Evolutionary conservation across 257 asterid species (phyloP).

Genomic region (Nicotiana sylvestris): DNA sequence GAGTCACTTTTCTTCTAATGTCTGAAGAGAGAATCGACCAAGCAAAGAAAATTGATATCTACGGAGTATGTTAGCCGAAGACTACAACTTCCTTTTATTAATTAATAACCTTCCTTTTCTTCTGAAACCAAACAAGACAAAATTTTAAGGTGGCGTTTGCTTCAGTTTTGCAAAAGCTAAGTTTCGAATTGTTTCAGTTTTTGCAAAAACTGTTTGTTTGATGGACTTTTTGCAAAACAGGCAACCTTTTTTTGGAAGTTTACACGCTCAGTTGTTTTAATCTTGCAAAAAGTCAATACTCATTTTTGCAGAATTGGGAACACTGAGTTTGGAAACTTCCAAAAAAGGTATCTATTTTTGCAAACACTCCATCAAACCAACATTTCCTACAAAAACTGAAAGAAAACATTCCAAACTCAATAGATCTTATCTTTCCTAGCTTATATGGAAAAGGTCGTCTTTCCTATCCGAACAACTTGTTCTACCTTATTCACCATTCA

Average conservation of each 20-base stretch:
- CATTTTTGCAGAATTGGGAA: too few species aligned
- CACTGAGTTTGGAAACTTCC: neutral
- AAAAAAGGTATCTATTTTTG: neutral
- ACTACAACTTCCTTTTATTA: neutral
- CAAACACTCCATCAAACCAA: neutral
- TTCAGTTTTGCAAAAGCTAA: neutral
- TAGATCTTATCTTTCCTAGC: neutral
- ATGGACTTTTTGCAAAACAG: neutral
- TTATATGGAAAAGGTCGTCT: neutral
- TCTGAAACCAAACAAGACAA: conserved; percentile 1
- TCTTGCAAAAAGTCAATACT: neutral
- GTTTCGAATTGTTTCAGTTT: neutral
- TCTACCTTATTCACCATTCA: neutral
- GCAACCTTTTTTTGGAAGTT: neutral
- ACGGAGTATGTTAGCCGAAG: neutral
- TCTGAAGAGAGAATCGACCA: neutral
- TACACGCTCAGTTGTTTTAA: neutral
- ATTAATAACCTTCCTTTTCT: neutral
- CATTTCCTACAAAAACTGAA: neutral
- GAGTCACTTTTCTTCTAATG: neutral
- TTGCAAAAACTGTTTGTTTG: neutral
- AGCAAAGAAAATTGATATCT: neutral
- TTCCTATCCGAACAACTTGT: too few species aligned
- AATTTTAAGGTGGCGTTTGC: neutral
- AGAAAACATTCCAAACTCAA: neutral